These are phyloP conservation scores for Blastocladiella emersonii DNA, from an alignment of 371 early-diverging fungal species.

Conservation along the genomic window DNA sequence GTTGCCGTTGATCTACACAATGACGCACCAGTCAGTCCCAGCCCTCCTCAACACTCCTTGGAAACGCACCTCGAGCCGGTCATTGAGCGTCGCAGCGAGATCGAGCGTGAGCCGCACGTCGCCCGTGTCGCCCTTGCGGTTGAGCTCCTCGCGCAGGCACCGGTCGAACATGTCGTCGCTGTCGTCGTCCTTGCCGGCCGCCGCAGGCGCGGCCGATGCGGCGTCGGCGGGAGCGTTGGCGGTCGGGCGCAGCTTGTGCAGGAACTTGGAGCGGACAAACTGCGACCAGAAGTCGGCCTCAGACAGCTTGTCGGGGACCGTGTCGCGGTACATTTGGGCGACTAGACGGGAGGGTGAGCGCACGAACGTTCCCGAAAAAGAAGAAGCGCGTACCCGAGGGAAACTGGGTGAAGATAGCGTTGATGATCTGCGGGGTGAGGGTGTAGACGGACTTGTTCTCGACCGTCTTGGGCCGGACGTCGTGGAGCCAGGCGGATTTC, in stretches of 20 bases:
- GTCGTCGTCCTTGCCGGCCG: too few relatives aligned
- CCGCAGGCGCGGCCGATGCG: too few relatives aligned
- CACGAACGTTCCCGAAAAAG: too few relatives aligned
- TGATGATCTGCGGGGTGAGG: conserved; percentile 26
- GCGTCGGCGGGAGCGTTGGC: not conserved
- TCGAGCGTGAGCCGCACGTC: not conserved
- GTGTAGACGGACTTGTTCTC: conserved; percentile 14
- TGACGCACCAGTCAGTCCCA: not conserved
- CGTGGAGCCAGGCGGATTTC: too few relatives aligned
- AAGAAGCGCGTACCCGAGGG: conserved; percentile 15
- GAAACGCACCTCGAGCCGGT: not conserved
- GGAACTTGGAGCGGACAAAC: not conserved
- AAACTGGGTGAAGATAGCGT: conserved; percentile 28
- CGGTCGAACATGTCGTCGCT: not conserved
- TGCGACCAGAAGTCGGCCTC: not conserved
- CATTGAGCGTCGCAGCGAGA: not conserved
- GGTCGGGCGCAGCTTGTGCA: not conserved
- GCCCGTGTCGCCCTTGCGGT: not conserved
- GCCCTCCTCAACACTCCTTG: too few relatives aligned
- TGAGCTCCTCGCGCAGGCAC: not conserved
- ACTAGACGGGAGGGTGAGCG: too few relatives aligned
- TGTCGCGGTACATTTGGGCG: not conserved
- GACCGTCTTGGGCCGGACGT: too few relatives aligned
- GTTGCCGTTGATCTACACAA: not conserved
- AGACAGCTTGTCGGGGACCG: not conserved